Percentiles rank a stretch among this genome's conserved stretches.
These are phyloP conservation scores for Aspergillus sp. DNA, from an alignment of 2,329 filamentous ascomycete species.

Conservation along the genomic window DNA sequence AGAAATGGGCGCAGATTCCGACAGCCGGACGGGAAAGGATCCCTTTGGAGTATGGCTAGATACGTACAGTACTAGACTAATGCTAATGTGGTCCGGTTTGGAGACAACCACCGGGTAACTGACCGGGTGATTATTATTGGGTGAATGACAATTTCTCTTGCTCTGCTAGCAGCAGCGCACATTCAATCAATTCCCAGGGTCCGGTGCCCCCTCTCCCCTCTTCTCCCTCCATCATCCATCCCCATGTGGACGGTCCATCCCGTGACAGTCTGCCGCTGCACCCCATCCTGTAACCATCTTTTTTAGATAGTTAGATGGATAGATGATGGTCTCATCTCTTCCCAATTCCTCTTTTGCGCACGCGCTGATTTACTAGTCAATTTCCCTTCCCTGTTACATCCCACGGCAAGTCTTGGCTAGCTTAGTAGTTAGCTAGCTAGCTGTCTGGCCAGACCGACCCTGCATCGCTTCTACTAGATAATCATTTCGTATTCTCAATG, in stretches of 20 bases:
- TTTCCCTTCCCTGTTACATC: too few relatives aligned
- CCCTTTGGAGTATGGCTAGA: conserved; percentile 5
- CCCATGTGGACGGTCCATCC: conserved; percentile 13
- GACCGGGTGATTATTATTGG: background rate
- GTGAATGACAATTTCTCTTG: background rate
- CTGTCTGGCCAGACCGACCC: background rate
- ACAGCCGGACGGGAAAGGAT: conserved; percentile 14
- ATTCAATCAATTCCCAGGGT: background rate
- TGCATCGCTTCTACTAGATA: background rate
- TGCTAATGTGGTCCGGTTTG: background rate
- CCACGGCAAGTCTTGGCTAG: background rate
- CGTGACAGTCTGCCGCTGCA: conserved; percentile 13
- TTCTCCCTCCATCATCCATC: too few relatives aligned
- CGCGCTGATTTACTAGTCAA: too few relatives aligned
- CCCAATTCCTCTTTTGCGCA: too few relatives aligned
- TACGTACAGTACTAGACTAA: too few relatives aligned
- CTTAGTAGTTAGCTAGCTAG: background rate
- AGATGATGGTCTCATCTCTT: too few relatives aligned
- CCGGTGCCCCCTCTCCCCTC: background rate
- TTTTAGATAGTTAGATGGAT: background rate
- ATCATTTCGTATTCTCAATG: background rate
- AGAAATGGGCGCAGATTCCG: background rate
- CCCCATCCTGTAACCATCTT: conserved; percentile 2
- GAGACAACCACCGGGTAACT: background rate
- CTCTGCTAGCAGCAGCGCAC: too few relatives aligned